Evolutionary conservation across 768 basidiomycete species (phyloP), one percentile per base, ranked within the genome.

Genomic region (Mycena galericulata): DNA sequence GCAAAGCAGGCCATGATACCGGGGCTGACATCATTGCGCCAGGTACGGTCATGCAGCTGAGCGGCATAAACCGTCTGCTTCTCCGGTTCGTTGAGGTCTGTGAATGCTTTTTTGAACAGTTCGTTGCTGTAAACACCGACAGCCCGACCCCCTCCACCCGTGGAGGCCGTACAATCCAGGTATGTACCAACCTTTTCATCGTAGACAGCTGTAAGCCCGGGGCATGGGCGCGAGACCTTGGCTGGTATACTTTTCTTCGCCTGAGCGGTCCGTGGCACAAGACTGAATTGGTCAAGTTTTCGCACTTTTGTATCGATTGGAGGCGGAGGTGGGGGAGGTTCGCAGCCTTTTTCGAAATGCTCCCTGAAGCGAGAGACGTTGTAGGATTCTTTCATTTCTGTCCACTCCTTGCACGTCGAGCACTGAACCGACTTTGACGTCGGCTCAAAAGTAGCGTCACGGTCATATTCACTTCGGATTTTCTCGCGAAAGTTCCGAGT

Each of bases 361-460:
- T 61, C 30, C 30, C 27, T 17, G 63, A 74, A 70, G 1, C 67
- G 51, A 17, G 46, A 9, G 5, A 57, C 29, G 30, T 62, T 55
- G 49, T 71, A 75, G 1, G 67, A 47, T n/a, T 67, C 55, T 50
- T 73, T 70, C 54, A 72, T 63, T 34, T n/a, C n/a, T n/a, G n/a
- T n/a, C n/a, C n/a, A n/a, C n/a, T n/a, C n/a, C n/a, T n/a, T n/a
- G n/a, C n/a, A 76, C 8, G 18, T 26, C 1, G 62, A 67, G 60
- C 70, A 70, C 2, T 62, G 58, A 10, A 75, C 67, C 29, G 30
- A 17, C 15, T 22, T 36, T 8, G 22, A 20, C 18, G 24, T 53
- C 56, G 18, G 27, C 49, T 62, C 32, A 32, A 56, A 40, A 34
- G 4, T 14, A 24, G 43, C 65, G 24, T 55, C n/a, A 3, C 40